Base-by-base conservation (phyloP, 1,284 basidiomycete genomes). In the Trichosporon sp. region DNA sequence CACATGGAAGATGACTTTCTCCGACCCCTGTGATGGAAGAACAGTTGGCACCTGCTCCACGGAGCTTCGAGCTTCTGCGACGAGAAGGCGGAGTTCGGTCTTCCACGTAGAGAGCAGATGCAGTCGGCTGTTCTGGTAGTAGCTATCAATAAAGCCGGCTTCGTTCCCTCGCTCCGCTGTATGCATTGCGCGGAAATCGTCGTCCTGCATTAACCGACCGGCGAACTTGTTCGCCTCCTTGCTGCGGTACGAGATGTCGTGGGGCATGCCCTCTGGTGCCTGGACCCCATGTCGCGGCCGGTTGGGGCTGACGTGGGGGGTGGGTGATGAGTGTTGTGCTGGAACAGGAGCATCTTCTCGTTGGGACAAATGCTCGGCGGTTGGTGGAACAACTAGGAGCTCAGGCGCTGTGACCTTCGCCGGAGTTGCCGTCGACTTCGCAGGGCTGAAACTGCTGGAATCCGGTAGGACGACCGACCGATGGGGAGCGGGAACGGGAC, bases 21-120 rank as follows among this genome's bases (percentile, higher is more conserved):
- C 88, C 0, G 74, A 51, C 0, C 71, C 70, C 16, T 69, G 66
- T 10, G 68, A 65, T 2, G 76, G 66, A 2, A 76, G 67, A 2
- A 70, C 67, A 6, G 69, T 71, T 0, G 74, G 71, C 1, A 71
- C 71, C 2, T 71, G 72, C 8, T 75, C 63, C 5, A 77, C 70
- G 2, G 74, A 67, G 0, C 71, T 51, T 78, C 90, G 91, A 0
- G 91, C 93, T 80, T 92, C 89, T 35, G 89, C 87, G 3, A 98
- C 92, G 14, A 98, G 88, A 16, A 87, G 86, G 78, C 91, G 91
- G 61, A 98, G 87, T 78, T 97, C 94, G 0, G 92, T 88, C 82
- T 99, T 99, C 93, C 94, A 97, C 0, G 90, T 92, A 16, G 93
- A 91, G 16, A 99, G 85, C 79, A 96, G 92, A 77, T 99, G 96